Evolutionary conservation across 2,329 filamentous ascomycete species (phyloP).

Genomic region (Chrysoporthe deuterocubensis): DNA sequence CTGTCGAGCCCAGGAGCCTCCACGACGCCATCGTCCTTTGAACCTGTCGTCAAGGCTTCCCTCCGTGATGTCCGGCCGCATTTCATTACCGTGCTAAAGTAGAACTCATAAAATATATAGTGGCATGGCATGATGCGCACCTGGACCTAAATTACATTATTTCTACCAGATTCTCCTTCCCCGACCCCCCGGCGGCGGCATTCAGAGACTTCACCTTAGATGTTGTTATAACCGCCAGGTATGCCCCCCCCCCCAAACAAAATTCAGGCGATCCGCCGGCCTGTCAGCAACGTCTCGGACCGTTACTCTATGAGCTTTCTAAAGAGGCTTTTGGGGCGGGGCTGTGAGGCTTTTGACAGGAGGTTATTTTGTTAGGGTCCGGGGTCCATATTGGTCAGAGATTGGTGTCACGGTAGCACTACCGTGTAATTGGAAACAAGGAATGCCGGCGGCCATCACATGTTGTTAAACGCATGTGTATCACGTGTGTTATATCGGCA

Average conservation of each 20-base stretch:
- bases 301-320: slow-evolving; percentile 14
- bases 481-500: too few relatives aligned
- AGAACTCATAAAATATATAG: background rate
- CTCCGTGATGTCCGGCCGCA: background rate
- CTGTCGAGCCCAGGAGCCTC: too few relatives aligned
- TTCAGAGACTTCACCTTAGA: too few relatives aligned
- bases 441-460: too few relatives aligned
- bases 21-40: background rate
- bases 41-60: background rate
- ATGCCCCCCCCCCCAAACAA: background rate
- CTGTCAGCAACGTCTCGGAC: slow-evolving; percentile 1
- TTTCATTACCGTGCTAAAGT: background rate
- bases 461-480: too few relatives aligned
- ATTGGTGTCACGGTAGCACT: too few relatives aligned
- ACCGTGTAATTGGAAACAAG: too few relatives aligned
- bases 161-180: background rate
- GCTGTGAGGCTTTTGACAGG: background rate
- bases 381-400: too few relatives aligned
- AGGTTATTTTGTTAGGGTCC: background rate
- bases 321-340: background rate
- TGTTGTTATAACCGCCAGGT: background rate
- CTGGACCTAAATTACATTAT: background rate
- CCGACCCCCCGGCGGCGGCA: too few relatives aligned
- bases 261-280: background rate
- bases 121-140: background rate